A percentile compares a stretch with the other conserved stretches of the same genome.
phyloP scores from a whole-genome alignment of 2,329 filamentous ascomycete species.

The Colletotrichum tropicale region DNA sequence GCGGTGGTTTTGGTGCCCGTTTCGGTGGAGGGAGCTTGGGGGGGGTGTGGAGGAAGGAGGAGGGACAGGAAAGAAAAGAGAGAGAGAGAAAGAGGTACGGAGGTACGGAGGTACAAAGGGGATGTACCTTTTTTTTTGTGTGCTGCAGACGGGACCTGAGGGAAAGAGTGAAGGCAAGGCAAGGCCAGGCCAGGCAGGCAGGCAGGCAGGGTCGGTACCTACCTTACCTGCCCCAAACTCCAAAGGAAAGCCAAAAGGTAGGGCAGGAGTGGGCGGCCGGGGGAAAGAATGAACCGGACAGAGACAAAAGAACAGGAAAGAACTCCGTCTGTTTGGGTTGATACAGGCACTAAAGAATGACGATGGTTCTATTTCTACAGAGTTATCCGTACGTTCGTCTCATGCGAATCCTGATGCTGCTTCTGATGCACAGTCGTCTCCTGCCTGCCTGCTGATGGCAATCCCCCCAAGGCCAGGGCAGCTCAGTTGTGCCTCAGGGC shows the following conservation, averaged over 20 bases:
- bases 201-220: background rate
- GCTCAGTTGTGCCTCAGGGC: background rate
- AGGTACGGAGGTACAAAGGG: background rate
- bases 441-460: background rate
- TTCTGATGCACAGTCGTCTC: background rate
- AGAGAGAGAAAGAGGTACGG: background rate
- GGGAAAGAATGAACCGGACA: background rate
- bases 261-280: background rate
- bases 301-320: background rate
- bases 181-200: background rate
- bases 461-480: background rate
- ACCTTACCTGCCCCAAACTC: background rate
- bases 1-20: slow-evolving; percentile 8
- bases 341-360: background rate
- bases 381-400: background rate
- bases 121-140: background rate
- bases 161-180: background rate
- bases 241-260: background rate
- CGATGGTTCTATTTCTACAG: background rate
- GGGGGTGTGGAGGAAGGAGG: background rate
- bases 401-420: background rate
- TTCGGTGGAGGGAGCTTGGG: background rate
- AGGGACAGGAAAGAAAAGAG: background rate
- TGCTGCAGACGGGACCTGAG: background rate
- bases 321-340: background rate